A percentile compares a stretch with the other conserved stretches of the same genome.
Evolutionary conservation across 148 eudicot genomes (phyloP).

Genomic region (Chenopodium quinoa): DNA sequence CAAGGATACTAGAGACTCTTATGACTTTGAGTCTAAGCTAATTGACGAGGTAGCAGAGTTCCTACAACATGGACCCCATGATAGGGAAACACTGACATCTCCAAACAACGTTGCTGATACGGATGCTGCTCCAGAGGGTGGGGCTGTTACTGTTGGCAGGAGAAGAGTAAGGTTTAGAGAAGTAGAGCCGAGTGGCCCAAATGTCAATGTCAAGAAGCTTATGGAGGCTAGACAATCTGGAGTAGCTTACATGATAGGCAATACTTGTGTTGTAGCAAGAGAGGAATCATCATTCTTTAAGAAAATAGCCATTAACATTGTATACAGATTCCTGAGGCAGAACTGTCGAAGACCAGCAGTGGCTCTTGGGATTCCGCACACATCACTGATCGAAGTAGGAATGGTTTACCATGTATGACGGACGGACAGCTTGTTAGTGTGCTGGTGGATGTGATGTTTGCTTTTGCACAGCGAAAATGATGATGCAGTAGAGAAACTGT

Average conservation of each 20-base stretch:
- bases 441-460: no score
- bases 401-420: slow-evolving; percentile 38
- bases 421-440: background rate
- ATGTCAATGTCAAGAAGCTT: slow-evolving; percentile 20
- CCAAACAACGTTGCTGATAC: background rate
- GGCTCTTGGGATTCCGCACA: slow-evolving; percentile 39
- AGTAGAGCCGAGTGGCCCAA: background rate
- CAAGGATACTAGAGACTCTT: slow-evolving; percentile 38
- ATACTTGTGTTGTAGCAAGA: slow-evolving; percentile 34
- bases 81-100: slow-evolving; percentile 5
- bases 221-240: slow-evolving; percentile 40
- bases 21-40: slow-evolving; percentile 37
- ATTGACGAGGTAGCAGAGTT: slow-evolving; percentile 32
- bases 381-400: slow-evolving; percentile 45
- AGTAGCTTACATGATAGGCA: slow-evolving; percentile 41
- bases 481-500: background rate
- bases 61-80: slow-evolving; percentile 6
- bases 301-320: slow-evolving; percentile 34
- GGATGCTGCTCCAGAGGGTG: background rate
- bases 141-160: background rate
- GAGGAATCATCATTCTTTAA: slow-evolving; percentile 32
- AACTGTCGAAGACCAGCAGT: slow-evolving; percentile 39
- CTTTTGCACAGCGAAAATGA: background rate
- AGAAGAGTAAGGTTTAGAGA: slow-evolving; percentile 29
- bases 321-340: slow-evolving; percentile 40